Base-by-base conservation (phyloP, 768 basidiomycete species). In the Macrolepiota fuliginosa region DNA sequence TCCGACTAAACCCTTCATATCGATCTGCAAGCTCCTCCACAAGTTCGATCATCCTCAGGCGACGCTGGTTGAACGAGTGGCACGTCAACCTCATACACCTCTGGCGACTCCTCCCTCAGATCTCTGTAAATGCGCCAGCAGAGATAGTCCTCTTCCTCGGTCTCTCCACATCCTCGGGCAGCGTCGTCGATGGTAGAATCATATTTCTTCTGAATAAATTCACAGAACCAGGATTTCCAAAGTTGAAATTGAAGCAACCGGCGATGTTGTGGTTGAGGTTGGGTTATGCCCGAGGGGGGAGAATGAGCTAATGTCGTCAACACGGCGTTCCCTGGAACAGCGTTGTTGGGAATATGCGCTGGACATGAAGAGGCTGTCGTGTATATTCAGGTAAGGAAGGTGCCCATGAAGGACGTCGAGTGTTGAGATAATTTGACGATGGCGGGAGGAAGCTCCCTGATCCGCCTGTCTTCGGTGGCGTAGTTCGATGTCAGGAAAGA, bases 1-100 rank as follows among this genome's bases (percentile, higher is more conserved):
- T 1, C 91, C 91, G 3, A 92, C 87, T 39, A 92, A 76, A 35
- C 77, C 82, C 68, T 90, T 90, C 86, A 92, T 91, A 65, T 91
- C 87, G 63, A 92, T 91, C 70, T 90, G 82, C 62, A 91, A 71
- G 62, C 81, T 85, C 54, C 80, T 75, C 55, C 76, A 76, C 65
- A 90, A 80, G 64, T 84, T 87, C 17, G 81, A 79, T 9, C 80
- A 67, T 91, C 86, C 62, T 90, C 87, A 12, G 78, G 74, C 1
- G 75, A 76, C 19, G 69, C 68, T 13, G 73, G 70, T 36, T 66
- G 61, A 1, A 63, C 62, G 13, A 62, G 32, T 22, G 49, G 22
- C 1, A 42, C 50, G 17, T 59, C 29, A 32, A 7, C 42, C 42
- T n/a, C 19, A 4, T 45, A 15, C 7, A 17, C 39, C 15, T 17